A percentile compares a stretch with the other conserved stretches of the same genome.
These are phyloP conservation scores for Cercospora sojina DNA, from an alignment of 2,329 filamentous ascomycete species.

Conservation along the genomic window DNA sequence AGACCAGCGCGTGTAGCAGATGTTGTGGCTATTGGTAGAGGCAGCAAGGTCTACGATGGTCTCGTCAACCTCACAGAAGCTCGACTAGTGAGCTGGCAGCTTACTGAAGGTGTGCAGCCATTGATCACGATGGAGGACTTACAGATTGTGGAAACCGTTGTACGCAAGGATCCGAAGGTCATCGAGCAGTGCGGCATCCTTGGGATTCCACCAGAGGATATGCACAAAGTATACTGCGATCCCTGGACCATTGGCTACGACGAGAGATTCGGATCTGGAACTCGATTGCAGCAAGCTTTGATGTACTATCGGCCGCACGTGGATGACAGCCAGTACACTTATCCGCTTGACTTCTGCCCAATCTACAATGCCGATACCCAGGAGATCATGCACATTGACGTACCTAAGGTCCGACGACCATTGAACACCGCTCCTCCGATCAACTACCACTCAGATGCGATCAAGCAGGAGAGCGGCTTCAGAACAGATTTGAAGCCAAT, in stretches of 20 bases:
- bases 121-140: constrained; percentile 92
- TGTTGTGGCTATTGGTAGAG: constrained; percentile 75
- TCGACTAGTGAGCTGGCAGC: constrained; percentile 71
- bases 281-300: constrained; percentile 83
- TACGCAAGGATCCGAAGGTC: constrained; percentile 76
- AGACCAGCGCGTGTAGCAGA: constrained; percentile 74
- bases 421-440: constrained; percentile 69
- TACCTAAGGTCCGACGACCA: constrained; percentile 73
- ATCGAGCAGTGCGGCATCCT: constrained; percentile 86
- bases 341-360: constrained; percentile 88
- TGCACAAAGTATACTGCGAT: constrained; percentile 96
- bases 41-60: constrained; percentile 79
- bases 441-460: constrained; percentile 74
- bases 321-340: constrained; percentile 88
- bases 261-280: constrained; percentile 75
- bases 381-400: constrained; percentile 77
- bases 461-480: constrained; percentile 74
- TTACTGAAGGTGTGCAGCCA: constrained; percentile 74
- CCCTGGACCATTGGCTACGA: constrained; percentile 96
- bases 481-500: constrained; percentile 79
- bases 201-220: constrained; percentile 76
- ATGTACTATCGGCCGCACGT: constrained; percentile 91
- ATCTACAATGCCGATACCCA: constrained; percentile 82
- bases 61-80: constrained; percentile 68
- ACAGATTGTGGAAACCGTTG: constrained; percentile 72